Conservation (phyloP, 192 early-diverging fungal species). For the Oehlia diaphana region DNA sequence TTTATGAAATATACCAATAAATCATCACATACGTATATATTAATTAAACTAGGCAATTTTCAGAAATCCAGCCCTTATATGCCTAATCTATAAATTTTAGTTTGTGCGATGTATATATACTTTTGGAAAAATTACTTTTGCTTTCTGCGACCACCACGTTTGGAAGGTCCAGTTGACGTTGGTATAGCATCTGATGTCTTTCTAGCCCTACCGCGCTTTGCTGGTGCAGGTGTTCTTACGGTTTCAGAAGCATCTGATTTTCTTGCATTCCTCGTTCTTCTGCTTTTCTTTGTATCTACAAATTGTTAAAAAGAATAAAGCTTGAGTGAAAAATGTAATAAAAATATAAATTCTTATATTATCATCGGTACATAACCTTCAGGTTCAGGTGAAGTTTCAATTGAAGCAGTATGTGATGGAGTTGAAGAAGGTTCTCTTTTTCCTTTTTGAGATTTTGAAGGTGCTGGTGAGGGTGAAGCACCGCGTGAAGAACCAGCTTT, state of each 20-base stretch:
- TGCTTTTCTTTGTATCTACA: not conserved
- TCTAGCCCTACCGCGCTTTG: slow-evolving; percentile 5
- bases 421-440: slow-evolving; percentile 32
- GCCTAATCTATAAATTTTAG: no score
- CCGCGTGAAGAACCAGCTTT: slow-evolving; percentile 37
- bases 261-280: not conserved
- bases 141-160: slow-evolving; percentile 7
- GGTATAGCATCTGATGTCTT: not conserved
- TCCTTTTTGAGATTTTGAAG: slow-evolving; percentile 29
- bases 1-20: no score
- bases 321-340: not conserved
- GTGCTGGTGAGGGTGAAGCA: slow-evolving; percentile 31
- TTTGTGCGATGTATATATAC: not conserved
- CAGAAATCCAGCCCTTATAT: no score
- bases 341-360: not conserved
- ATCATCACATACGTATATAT: no score
- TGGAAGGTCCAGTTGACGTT: not conserved
- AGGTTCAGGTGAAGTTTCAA: slow-evolving; percentile 44
- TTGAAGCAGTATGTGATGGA: slow-evolving; percentile 35
- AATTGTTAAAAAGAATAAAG: not conserved
- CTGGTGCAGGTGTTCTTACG: not conserved
- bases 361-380: slow-evolving; percentile 34
- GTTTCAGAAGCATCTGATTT: slow-evolving; percentile 1
- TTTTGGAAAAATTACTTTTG: not conserved
- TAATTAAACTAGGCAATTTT: no score